Conservation (phyloP, 768 basidiomycete species). For the Pleurotus cornucopiae region DNA sequence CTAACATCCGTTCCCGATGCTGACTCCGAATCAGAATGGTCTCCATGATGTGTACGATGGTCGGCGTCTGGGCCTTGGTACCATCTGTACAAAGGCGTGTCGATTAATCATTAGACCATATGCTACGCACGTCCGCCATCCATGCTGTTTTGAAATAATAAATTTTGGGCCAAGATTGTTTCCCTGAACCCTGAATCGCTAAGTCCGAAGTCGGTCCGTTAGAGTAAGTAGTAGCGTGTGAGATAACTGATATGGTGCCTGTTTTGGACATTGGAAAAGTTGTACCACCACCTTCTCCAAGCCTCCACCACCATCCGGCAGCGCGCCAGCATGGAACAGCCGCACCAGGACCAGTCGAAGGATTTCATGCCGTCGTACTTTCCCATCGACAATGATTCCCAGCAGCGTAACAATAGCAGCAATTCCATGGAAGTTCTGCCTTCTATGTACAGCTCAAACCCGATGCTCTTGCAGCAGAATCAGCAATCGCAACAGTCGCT, state of each 20-base stretch:
- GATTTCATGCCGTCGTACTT: slow-evolving; percentile 10
- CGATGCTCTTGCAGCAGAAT: neutral
- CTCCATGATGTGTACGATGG: slow-evolving; percentile 19
- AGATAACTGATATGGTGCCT: neutral
- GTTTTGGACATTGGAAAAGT: neutral
- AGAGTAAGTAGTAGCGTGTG: neutral
- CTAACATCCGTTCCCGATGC: neutral
- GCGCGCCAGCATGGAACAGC: slow-evolving; percentile 8
- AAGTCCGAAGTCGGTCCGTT: neutral
- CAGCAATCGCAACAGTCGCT: neutral
- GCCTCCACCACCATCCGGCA: neutral
- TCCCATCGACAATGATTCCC: slow-evolving; percentile 5
- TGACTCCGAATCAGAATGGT: slow-evolving; percentile 13
- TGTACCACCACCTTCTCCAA: neutral
- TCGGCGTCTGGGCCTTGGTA: slow-evolving; percentile 19
- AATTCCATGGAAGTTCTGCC: neutral
- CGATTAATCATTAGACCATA: slow-evolving; percentile 9
- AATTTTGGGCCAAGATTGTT: too few species aligned
- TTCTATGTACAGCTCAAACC: slow-evolving; percentile 3
- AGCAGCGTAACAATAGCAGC: neutral
- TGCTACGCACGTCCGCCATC: neutral
- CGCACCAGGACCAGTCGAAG: slow-evolving; percentile 10
- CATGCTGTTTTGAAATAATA: slow-evolving; percentile 4
- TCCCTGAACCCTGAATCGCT: too few species aligned
- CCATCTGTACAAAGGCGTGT: slow-evolving; percentile 14